Evolutionary conservation across 768 basidiomycete genomes (phyloP).

Genomic region (Pluteus cervinus): DNA sequence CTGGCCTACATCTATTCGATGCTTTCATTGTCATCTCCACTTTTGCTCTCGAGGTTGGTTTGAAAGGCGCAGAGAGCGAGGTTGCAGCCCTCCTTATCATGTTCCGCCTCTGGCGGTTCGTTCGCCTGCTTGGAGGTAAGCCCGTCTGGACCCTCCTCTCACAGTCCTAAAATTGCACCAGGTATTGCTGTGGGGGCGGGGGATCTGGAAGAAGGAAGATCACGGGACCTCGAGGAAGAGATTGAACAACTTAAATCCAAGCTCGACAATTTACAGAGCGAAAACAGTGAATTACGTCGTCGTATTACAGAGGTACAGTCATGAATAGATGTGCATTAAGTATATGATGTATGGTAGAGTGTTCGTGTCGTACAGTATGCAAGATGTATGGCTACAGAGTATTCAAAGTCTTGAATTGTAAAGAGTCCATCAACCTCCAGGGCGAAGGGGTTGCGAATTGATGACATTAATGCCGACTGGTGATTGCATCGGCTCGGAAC

Average conservation of each 20-base stretch:
- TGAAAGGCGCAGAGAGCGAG: conserved; percentile 66
- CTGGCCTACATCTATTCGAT: conserved; percentile 71
- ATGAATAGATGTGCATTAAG: too few relatives aligned
- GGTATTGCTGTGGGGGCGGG: conserved; percentile 74
- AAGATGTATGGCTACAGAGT: too few relatives aligned
- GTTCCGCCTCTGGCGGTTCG: conserved; percentile 75
- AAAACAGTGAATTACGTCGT: conserved; percentile 48
- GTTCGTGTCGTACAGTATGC: too few relatives aligned
- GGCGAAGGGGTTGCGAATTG: too few relatives aligned
- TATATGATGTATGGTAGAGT: too few relatives aligned
- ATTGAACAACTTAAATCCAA: conserved; percentile 39
- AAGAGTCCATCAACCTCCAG: too few relatives aligned
- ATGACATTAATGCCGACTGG: too few relatives aligned
- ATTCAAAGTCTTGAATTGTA: too few relatives aligned
- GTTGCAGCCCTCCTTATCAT: conserved; percentile 65
- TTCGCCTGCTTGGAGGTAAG: conserved; percentile 60
- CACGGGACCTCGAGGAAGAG: conserved; percentile 42
- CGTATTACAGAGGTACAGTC: too few relatives aligned
- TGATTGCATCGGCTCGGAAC: conserved; percentile 37
- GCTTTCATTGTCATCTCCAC: conserved; percentile 64
- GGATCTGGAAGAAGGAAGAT: conserved; percentile 55
- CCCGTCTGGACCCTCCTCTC: neutral
- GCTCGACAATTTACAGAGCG: conserved; percentile 38
- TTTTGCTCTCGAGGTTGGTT: conserved; percentile 63
- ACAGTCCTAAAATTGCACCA: conserved; percentile 15